These are phyloP conservation scores for Myrica gale DNA, from an alignment of 306 rosid genomes.

Conservation along the genomic window DNA sequence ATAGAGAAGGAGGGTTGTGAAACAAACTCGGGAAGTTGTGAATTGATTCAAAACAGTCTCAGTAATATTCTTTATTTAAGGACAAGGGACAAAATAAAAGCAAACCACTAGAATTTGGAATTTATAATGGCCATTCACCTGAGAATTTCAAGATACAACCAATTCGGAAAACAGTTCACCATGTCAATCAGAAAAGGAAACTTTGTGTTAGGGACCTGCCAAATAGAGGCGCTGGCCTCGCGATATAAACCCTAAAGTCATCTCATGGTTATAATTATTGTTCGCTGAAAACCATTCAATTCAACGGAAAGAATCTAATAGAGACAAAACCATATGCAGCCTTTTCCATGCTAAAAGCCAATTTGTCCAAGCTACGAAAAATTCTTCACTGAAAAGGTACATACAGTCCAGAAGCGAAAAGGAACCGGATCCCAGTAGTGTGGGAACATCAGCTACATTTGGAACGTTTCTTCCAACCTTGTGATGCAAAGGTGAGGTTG, in stretches of 20 bases:
- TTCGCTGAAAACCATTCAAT: background rate
- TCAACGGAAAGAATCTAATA: background rate
- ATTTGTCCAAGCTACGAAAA: constrained; percentile 9
- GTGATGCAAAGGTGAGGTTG: constrained; percentile 48
- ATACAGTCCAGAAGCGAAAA: constrained; percentile 80
- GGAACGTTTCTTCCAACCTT: constrained; percentile 54
- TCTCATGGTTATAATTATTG: background rate
- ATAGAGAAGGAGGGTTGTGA: background rate
- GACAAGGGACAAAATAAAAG: background rate
- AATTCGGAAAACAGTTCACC: background rate
- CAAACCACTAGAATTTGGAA: background rate
- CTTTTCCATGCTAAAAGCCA: constrained; percentile 3
- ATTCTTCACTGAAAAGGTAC: constrained; percentile 26
- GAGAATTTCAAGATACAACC: background rate
- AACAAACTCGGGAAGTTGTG: background rate
- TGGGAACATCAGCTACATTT: constrained; percentile 87
- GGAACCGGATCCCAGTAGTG: constrained; percentile 80
- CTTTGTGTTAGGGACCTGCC: background rate
- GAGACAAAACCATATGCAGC: constrained; percentile 1
- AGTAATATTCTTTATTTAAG: background rate
- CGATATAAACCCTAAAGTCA: background rate
- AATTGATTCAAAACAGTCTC: background rate
- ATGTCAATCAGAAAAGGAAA: background rate
- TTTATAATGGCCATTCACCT: background rate
- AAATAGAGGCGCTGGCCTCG: background rate